phyloP scores from a whole-genome alignment of 306 rosid genomes.

The Quercus wislizeni region DNA sequence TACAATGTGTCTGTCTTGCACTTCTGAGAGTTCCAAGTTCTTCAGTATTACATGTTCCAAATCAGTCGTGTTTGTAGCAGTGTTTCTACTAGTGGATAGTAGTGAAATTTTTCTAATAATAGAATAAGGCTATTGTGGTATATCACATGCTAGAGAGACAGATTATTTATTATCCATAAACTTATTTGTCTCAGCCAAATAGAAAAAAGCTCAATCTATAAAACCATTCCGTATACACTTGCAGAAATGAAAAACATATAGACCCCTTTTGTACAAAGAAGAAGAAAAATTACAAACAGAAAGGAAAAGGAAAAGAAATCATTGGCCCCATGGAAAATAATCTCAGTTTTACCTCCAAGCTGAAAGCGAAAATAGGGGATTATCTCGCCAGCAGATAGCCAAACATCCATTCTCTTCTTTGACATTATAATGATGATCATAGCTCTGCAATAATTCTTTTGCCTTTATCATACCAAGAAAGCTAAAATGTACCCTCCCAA shows the following conservation, averaged over 20 bases:
- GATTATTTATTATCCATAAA: not conserved
- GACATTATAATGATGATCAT: conserved; percentile 54
- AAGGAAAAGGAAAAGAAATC: conserved; percentile 15
- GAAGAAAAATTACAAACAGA: not conserved
- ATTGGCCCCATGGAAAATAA: conserved; percentile 6
- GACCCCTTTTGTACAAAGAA: conserved; percentile 29
- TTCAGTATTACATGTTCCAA: not conserved
- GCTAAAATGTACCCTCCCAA: conserved; percentile 50
- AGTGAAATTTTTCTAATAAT: not conserved
- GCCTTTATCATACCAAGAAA: conserved; percentile 54
- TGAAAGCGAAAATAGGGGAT: conserved; percentile 63
- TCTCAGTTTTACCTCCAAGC: conserved; percentile 54
- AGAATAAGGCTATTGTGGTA: not conserved
- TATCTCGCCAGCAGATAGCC: conserved; percentile 59
- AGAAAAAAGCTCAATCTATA: not conserved
- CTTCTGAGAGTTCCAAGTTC: not conserved
- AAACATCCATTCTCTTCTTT: conserved; percentile 48
- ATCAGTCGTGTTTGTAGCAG: not conserved
- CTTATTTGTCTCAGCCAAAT: not conserved
- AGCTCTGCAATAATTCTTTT: conserved; percentile 39
- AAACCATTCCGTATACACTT: conserved; percentile 6
- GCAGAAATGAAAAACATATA: not conserved
- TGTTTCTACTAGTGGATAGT: not conserved
- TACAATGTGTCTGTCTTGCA: conserved; percentile 36
- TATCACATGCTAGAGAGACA: not conserved